Evolutionary conservation across 805 yeast genomes (phyloP), one percentile per base, ranked within the genome.

Genomic region (Hanseniaspora clermontiae): DNA sequence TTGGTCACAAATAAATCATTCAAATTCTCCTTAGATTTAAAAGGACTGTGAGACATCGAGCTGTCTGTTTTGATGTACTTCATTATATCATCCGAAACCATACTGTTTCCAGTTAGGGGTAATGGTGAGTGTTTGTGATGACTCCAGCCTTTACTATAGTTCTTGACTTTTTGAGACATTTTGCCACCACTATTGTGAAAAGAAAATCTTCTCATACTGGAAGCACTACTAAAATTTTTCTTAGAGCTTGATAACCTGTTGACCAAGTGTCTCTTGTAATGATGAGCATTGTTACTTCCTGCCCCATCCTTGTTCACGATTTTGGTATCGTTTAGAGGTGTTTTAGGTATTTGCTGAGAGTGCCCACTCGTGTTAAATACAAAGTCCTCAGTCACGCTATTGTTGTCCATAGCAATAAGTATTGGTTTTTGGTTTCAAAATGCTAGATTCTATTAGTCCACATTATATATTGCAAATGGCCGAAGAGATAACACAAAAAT

Each of bases 181-280:
- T 51, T 6, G 83, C 83, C 52, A 73, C 62, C 40, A 51, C 39
- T 42, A 43, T 51, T 19, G 60, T 53, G 34, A 46, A 52, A n/a
- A 32, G 58, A 43, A 43, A 54, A 39, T 43, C 54, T 31, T 31
- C 49, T 32, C 49, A 46, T 46, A 20, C 27, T 32, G 24, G 49
- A 31, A 19, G 38, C 39, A 24, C 31, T 24, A 9, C 24, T 42
- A 7, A 27, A 14, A 3, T 17, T 10, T 36, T 46, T 46, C n/a
- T 46, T 46, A 34, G 49, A 11, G 31, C 49, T 34, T 17, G 49
- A 46, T 15, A 46, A 34, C 10, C 49, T 46, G 27, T 34, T 46
- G 3, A 46, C 39, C 15, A 46, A 19, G 9, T 46, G 36, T 20
- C 49, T 46, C 5, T 46, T 46, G 27, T 32, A 46, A 19, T 36